Conservation (phyloP, 1,284 basidiomycete genomes). For the Ceratobasidium sp. region DNA sequence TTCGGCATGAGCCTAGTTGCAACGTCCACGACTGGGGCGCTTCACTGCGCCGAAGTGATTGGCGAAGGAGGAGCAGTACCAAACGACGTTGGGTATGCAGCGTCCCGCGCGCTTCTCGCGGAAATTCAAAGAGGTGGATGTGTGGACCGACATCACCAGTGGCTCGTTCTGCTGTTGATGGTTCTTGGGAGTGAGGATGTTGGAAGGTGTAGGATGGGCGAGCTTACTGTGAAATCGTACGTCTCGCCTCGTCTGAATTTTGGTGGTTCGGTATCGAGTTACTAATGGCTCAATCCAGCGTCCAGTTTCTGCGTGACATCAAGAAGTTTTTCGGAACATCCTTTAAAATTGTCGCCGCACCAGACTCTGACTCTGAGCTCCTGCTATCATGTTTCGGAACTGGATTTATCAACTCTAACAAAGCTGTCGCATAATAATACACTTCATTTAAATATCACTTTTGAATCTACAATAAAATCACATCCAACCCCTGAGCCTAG, state of each 20-base stretch:
- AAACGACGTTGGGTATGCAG: constrained; percentile 89
- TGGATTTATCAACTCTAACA: constrained; percentile 80
- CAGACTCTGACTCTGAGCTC: constrained; percentile 60
- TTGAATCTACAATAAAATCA: constrained; percentile 5
- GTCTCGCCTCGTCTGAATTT: constrained; percentile 54
- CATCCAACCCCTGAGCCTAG: constrained; percentile 46
- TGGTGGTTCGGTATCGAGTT: too few relatives aligned
- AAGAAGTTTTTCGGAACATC: constrained; percentile 79
- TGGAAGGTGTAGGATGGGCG: constrained; percentile 85
- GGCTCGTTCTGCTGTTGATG: constrained; percentile 90
- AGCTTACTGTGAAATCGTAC: constrained; percentile 83
- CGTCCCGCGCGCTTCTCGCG: constrained; percentile 78
- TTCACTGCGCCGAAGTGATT: constrained; percentile 88
- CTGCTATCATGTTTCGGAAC: constrained; percentile 82
- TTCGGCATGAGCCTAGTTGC: constrained; percentile 92
- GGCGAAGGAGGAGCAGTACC: constrained; percentile 84
- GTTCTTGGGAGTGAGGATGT: constrained; percentile 96
- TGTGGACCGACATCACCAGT: constrained; percentile 90
- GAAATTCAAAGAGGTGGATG: constrained; percentile 89
- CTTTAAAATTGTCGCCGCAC: constrained; percentile 60
- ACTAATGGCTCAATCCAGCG: constrained; percentile 60
- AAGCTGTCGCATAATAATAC: constrained; percentile 68
- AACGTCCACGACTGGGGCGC: constrained; percentile 90
- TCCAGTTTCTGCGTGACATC: constrained; percentile 90
- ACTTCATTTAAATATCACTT: constrained; percentile 4